These are phyloP conservation scores for Pterocarpus santalinus DNA, from an alignment of 306 rosid genomes.

Conservation along the genomic window DNA sequence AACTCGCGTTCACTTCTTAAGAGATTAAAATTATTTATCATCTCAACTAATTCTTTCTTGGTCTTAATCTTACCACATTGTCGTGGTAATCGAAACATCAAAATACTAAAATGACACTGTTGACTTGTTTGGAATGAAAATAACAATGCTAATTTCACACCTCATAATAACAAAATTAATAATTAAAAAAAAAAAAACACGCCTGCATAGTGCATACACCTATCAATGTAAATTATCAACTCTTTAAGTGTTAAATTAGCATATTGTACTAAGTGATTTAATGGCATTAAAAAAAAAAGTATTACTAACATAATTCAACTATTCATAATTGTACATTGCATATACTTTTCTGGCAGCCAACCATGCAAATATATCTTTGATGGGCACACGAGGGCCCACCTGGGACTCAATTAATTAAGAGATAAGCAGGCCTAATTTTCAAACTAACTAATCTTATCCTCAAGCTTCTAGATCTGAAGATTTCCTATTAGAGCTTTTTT, in stretches of 20 bases:
- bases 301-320: slow-evolving; percentile 22
- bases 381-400: slow-evolving; percentile 42
- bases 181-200: no score
- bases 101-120: no score
- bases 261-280: not conserved
- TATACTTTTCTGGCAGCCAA: slow-evolving; percentile 38
- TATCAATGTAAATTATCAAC: not conserved
- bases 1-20: no score
- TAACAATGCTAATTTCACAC: no score
- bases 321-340: slow-evolving; percentile 27
- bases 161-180: no score
- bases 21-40: no score
- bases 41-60: no score
- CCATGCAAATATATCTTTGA: not conserved
- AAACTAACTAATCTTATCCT: slow-evolving; percentile 25
- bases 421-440: slow-evolving; percentile 12
- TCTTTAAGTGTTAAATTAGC: not conserved
- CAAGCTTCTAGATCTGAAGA: slow-evolving; percentile 31
- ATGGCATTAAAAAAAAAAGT: not conserved
- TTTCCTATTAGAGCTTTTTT: not conserved
- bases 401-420: slow-evolving; percentile 40
- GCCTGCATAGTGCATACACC: no score
- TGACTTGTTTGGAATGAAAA: no score
- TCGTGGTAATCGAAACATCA: slow-evolving; percentile 1
- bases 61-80: not conserved